Conservation (phyloP, 441 rosid species). For the Oxalis stricta region DNA sequence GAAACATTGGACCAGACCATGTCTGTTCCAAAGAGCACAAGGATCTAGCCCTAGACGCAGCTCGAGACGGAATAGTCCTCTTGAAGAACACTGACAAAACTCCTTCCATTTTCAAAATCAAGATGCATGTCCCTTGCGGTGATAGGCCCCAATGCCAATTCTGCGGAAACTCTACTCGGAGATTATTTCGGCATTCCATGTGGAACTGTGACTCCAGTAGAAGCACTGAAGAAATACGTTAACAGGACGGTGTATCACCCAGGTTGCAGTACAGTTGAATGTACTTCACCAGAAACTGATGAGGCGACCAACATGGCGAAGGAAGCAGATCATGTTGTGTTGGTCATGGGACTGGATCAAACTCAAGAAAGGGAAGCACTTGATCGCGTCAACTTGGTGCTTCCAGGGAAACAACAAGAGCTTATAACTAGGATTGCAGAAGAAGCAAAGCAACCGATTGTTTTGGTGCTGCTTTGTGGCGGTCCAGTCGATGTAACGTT, state of each 20-base stretch:
- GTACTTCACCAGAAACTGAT: constrained; percentile 18
- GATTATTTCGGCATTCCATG: constrained; percentile 60
- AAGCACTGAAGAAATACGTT: constrained; percentile 37
- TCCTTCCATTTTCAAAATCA: constrained; percentile 40
- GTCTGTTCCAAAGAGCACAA: constrained; percentile 40
- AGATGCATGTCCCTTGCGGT: constrained; percentile 37
- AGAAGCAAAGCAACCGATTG: constrained; percentile 31
- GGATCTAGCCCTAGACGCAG: constrained; percentile 44
- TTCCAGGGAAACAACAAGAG: constrained; percentile 53
- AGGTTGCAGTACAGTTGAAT: constrained; percentile 45
- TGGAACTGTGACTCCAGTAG: constrained; percentile 39
- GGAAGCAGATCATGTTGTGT: constrained; percentile 34
- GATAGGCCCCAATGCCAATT: constrained; percentile 49
- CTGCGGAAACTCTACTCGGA: constrained; percentile 38
- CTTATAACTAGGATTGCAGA: constrained; percentile 39
- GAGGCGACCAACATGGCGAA: constrained; percentile 38
- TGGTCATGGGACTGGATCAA: constrained; percentile 47
- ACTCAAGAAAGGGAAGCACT: constrained; percentile 56
- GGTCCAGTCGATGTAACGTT: constrained; percentile 57
- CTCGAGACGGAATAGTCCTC: constrained; percentile 61
- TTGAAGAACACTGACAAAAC: constrained; percentile 40
- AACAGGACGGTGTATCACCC: constrained; percentile 29
- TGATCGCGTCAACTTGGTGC: constrained; percentile 46
- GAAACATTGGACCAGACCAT: constrained; percentile 35
- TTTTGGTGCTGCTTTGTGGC: constrained; percentile 62